Evolutionary conservation across 148 eudicot species (phyloP).

Genomic region (Nepenthes gracilis): DNA sequence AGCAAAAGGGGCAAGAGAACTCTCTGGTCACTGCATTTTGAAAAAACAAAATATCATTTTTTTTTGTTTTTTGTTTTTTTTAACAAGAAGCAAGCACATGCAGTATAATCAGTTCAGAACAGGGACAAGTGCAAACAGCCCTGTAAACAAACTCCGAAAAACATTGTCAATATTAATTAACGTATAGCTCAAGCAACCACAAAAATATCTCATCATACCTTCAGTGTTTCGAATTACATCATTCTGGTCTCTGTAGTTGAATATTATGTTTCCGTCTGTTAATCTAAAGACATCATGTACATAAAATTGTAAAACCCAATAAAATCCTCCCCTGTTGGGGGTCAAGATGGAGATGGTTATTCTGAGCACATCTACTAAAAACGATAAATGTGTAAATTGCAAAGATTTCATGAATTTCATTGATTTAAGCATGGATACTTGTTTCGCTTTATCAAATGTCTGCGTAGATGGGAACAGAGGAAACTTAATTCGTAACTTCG

Average conservation of each 20-base stretch:
- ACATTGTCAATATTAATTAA: neutral
- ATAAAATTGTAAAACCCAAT: neutral
- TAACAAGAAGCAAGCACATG: neutral
- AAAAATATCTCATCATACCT: constrained; percentile 31
- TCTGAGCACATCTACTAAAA: too few species aligned
- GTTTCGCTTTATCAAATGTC: too few species aligned
- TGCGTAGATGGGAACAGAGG: too few species aligned
- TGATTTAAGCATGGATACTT: too few species aligned
- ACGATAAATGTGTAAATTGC: too few species aligned
- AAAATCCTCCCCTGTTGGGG: too few species aligned
- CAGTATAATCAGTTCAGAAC: neutral
- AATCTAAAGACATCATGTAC: constrained; percentile 28
- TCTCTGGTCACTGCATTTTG: constrained; percentile 63
- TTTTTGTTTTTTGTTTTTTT: neutral
- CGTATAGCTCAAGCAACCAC: neutral
- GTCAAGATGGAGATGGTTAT: too few species aligned
- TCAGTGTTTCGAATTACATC: constrained; percentile 56
- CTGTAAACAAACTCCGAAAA: neutral
- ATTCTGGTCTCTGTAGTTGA: constrained; percentile 73
- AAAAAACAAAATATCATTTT: constrained; percentile 1
- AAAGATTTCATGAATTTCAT: too few species aligned
- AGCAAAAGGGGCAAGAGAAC: constrained; percentile 88
- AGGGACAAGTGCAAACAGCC: too few species aligned
- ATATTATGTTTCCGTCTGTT: constrained; percentile 71
- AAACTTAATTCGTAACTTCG: too few species aligned